Base-by-base conservation (phyloP, 1,284 basidiomycete genomes). In the Ustilago tritici region DNA sequence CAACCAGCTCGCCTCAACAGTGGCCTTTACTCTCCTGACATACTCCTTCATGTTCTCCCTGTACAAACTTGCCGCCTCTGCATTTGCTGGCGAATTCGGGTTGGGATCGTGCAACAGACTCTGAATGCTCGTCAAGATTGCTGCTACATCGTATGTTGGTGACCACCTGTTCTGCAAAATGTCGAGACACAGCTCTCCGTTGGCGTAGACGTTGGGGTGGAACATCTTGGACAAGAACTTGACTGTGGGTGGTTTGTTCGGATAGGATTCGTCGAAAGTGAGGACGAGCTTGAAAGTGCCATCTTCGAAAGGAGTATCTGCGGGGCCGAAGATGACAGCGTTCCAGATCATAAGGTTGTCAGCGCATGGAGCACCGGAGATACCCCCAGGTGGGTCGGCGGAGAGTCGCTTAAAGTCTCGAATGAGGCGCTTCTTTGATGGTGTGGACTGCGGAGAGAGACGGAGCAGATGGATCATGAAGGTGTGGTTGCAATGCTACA, bases 291-390 rank as follows among this genome's bases (percentile, higher is more conserved):
- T 95, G 91, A 99, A 98, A 14, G 96, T 98, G 72, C 96, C 96
- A 84, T 98, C 96, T 88, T 98, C 96, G 87, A 99, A 99, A 0
- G 96, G 96, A 14, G 95, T 99, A 75, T 98, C 96, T 85, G 93
- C 95, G 87, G 96, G 96, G 0, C 96, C 96, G 85, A 99, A 98
- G 80, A 99, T 99, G 78, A 99, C 96, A 2, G 96, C 96, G 85
- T 99, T 98, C 96, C 96, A 99, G 12, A 98, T 89, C 94, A 98
- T 96, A 87, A 99, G 96, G 86, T 98, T 98, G 87, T 98, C 96
- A 0, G 94, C 92, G 86, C 94, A 95, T 83, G 96, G 96, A 79
- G 94, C 95, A 32, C 96, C 96, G 14, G 94, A 95, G 81, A 98
- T 95, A 11, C 96, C 96, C 66, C 94, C 92, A 1, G 96, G 96